Evolutionary conservation across 306 rosid genomes (phyloP), one percentile per base, ranked within the genome.

Genomic region (Oxytropis ochrocephala): DNA sequence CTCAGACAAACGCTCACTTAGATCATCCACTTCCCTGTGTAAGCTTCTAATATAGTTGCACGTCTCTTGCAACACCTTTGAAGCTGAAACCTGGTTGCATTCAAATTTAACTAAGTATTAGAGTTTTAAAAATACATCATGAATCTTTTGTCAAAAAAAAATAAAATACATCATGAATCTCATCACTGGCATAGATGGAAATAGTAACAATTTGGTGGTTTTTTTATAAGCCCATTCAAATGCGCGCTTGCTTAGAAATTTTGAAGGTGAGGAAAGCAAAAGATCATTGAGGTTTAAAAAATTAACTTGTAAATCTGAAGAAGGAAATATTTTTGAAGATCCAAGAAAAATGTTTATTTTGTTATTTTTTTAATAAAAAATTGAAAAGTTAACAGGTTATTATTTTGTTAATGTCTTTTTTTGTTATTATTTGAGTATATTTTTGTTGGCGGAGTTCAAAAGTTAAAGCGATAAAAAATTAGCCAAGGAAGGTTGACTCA

Each of bases 21-120:
- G 83, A 33, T 86, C 98, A n/a, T 87, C 98, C 24, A 87, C 98
- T 61, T 92, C 98, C 53, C 96, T 74, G 78, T 92, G 88, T 81
- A 92, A 77, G 83, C 52, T 92, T 78, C 85, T 87, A 4, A 92
- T 92, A 48, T 92, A 87, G 80, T 84, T 92, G 85, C 98, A 92
- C 0, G 95, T 92, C 80, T 92, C 98, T 16, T 92, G 98, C 79
- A 92, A 73, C 63, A 87, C 92, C 57, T 77, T 86, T 0, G 95
- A 53, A 16, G 98, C 89, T 63, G 98, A 84, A 47, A 75, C 95
- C 98, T 92, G 81, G 39, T 5, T 12, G 1, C 60, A 67, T 48
- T 69, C 36, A 51, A 39, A n/a, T 52, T 11, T 57, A 16, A 13
- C 38, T 67, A 24, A 6, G 8, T 36, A 13, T 7, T 18, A 2